Conservation (phyloP, 805 yeast species). For the Pichia deserticola region DNA sequence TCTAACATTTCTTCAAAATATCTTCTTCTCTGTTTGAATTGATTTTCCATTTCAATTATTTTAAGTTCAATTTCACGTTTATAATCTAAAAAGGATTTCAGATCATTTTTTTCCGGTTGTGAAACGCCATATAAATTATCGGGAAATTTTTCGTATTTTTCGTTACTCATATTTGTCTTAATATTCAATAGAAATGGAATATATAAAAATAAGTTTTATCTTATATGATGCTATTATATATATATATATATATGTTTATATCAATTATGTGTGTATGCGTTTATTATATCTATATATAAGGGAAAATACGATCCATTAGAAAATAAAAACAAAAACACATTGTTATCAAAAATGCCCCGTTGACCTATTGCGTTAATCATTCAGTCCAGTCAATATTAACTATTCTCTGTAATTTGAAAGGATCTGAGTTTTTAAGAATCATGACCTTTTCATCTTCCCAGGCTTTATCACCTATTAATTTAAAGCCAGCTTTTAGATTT, state of each 20-base stretch:
- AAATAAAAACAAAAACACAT: too few relatives aligned
- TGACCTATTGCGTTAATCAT: neutral
- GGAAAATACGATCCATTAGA: neutral
- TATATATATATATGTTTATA: too few relatives aligned
- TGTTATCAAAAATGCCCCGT: too few relatives aligned
- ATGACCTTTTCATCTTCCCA: constrained; percentile 70
- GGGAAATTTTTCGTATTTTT: neutral
- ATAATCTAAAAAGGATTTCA: neutral
- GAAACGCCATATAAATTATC: neutral
- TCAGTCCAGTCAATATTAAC: constrained; percentile 67
- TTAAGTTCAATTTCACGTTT: neutral
- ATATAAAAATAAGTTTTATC: too few relatives aligned
- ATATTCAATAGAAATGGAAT: too few relatives aligned
- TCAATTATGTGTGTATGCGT: too few relatives aligned
- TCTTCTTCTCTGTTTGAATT: neutral
- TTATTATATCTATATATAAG: too few relatives aligned
- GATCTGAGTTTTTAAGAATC: constrained; percentile 73
- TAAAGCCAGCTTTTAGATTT: constrained; percentile 73
- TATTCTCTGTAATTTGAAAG: constrained; percentile 35
- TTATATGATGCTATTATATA: too few relatives aligned
- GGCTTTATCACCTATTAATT: constrained; percentile 52
- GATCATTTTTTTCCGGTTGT: neutral
- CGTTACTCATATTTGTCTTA: too few relatives aligned
- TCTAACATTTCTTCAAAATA: neutral
- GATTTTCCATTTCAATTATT: neutral